Conservation (phyloP, 768 basidiomycete species). For the Amylocystis lapponica region DNA sequence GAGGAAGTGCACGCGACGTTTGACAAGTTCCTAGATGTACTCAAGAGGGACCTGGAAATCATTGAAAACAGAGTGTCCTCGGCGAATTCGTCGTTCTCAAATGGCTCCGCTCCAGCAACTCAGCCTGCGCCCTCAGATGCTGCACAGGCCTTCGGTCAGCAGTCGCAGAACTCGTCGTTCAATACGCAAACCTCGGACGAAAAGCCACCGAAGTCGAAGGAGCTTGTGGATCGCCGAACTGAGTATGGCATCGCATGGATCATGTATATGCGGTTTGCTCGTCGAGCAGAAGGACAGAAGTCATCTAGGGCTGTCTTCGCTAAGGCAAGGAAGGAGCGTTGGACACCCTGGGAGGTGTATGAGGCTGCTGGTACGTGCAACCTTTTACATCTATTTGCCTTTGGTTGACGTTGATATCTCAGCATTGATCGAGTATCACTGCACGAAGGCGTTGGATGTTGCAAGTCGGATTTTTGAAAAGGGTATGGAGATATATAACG, state of each 20-base stretch:
- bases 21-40: slow-evolving; percentile 62
- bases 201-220: slow-evolving; percentile 47
- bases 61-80: slow-evolving; percentile 43
- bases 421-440: slow-evolving; percentile 96
- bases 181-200: slow-evolving; percentile 47
- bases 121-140: not conserved
- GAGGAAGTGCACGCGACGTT: slow-evolving; percentile 67
- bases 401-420: slow-evolving; percentile 1
- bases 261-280: slow-evolving; percentile 90
- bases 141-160: slow-evolving; percentile 1
- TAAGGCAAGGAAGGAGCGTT: slow-evolving; percentile 72
- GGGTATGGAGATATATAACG: slow-evolving; percentile 77
- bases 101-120: slow-evolving; percentile 16
- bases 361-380: slow-evolving; percentile 77
- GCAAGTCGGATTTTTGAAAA: slow-evolving; percentile 92
- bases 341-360: slow-evolving; percentile 87
- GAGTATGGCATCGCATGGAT: slow-evolving; percentile 79
- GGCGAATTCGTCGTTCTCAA: slow-evolving; percentile 34
- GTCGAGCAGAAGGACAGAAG: slow-evolving; percentile 84
- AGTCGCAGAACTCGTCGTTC: slow-evolving; percentile 34
- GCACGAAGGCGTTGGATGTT: slow-evolving; percentile 69
- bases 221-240: slow-evolving; percentile 51
- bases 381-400: not conserved
- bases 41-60: slow-evolving; percentile 59
- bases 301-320: slow-evolving; percentile 72